Conservation (phyloP, 2,329 filamentous ascomycete genomes). For the Aspergillus sergii region DNA sequence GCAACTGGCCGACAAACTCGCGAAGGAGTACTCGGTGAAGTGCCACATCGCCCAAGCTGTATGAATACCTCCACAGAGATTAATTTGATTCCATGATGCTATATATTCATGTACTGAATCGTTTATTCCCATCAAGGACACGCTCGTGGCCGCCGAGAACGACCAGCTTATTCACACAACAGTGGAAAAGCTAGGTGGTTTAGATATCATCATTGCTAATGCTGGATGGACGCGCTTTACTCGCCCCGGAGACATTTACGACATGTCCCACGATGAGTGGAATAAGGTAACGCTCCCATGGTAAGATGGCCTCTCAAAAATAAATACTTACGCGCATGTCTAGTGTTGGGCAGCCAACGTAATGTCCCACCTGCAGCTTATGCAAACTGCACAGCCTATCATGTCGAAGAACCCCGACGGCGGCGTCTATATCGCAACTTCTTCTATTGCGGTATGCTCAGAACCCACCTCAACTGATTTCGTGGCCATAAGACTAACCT, state of each 20-base stretch:
- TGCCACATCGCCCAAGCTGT: conserved; percentile 63
- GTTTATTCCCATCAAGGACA: not conserved
- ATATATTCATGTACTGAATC: not conserved
- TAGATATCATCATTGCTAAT: conserved; percentile 80
- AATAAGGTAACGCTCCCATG: conserved; percentile 53
- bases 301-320: not conserved
- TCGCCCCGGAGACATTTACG: conserved; percentile 60
- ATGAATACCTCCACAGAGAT: conserved; percentile 25
- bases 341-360: conserved; percentile 67
- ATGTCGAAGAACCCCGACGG: conserved; percentile 66
- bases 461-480: not conserved
- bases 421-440: conserved; percentile 65
- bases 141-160: not conserved
- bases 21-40: conserved; percentile 54
- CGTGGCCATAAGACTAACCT: not conserved
- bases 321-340: not conserved
- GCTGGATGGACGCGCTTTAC: conserved; percentile 67
- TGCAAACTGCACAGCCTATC: conserved; percentile 60
- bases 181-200: conserved; percentile 62
- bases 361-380: conserved; percentile 55
- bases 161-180: conserved; percentile 60
- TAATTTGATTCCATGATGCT: not conserved
- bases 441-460: conserved; percentile 58
- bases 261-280: conserved; percentile 64
- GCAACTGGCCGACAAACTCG: conserved; percentile 59